Base-by-base conservation (phyloP, 371 early-diverging fungal genomes). In the Choanephora cucurbitarum region DNA sequence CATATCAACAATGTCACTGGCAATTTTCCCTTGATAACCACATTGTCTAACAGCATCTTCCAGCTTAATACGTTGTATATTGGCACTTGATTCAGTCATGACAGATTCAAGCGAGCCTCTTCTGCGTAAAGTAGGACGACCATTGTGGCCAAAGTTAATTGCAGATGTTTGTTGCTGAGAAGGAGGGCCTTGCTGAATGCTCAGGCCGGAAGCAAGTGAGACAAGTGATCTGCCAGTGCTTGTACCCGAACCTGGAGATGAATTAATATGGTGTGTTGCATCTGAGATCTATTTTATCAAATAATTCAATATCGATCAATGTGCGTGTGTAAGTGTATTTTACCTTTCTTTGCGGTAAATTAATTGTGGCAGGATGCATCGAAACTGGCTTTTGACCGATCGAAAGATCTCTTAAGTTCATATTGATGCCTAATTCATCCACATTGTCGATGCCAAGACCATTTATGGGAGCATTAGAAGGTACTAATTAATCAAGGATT, bases 1-100 rank as follows among this genome's bases (percentile, higher is more conserved):
- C 70, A 81, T 70, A 14, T 81, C 82, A 1, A 81, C 77, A 44
- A 79, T 79, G 55, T 81, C 82, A 1, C 49, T 37, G 0, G 55
- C 44, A 1, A 58, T 42, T 8, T 70, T 70, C 6, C 69, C 69
- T 44, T 70, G 73, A 40, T 71, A 66, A 32, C 75, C 75, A 34
- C 72, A 64, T 17, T 57, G 57, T 23, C 63, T 45, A 6, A 81
- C 78, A 19, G 77, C 79, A 7, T 70, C 66, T 34, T 60, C 53
- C 51, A 81, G 57, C 53, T 71, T 75, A 39, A 72, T 60, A 9
- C 70, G 63, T 57, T 81, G 72, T 8, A 70, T 21, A 32, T 67
- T 58, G 1, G 72, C 62, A 34, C 76, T 75, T 3, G 67, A 60
- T 53, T 73, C 79, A 4, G 79, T 79, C 70, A 79, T 73, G 21